These are phyloP conservation scores for Flaveria trinervia DNA, from an alignment of 129 eudicot genomes.

Conservation along the genomic window DNA sequence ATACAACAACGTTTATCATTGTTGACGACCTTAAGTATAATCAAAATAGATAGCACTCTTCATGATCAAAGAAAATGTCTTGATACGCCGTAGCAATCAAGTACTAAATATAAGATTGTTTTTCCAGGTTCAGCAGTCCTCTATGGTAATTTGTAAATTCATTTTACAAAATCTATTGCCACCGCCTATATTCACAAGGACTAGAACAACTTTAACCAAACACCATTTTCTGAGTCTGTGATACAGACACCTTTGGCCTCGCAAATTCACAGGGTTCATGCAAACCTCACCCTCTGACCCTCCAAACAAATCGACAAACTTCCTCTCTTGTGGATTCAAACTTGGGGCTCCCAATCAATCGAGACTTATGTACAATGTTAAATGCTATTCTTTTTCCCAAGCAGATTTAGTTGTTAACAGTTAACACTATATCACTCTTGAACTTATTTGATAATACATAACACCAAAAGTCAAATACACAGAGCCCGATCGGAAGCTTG, in stretches of 20 bases:
- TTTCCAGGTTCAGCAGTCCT: background rate
- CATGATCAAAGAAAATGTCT: slow-evolving; percentile 1
- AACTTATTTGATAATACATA: background rate
- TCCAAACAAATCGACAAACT: no score
- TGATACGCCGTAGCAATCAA: background rate
- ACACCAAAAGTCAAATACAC: no score
- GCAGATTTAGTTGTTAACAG: slow-evolving; percentile 1
- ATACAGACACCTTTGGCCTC: no score
- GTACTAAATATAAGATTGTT: background rate
- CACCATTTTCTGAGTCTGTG: no score
- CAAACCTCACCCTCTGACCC: no score
- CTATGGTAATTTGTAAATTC: background rate
- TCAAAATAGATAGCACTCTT: slow-evolving; percentile 8
- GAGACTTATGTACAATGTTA: background rate
- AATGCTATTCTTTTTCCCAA: background rate
- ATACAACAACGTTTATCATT: background rate
- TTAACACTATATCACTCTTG: background rate
- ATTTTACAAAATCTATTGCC: no score
- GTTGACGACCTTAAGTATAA: slow-evolving; percentile 14
- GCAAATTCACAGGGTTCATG: no score
- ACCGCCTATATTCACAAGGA: no score
- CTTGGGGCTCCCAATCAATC: no score
- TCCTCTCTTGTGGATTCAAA: no score
- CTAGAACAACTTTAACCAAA: no score
- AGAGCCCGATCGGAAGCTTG: slow-evolving; percentile 19